Conservation (phyloP, 2,329 filamentous ascomycete genomes). For the Aspergillus alliaceus region DNA sequence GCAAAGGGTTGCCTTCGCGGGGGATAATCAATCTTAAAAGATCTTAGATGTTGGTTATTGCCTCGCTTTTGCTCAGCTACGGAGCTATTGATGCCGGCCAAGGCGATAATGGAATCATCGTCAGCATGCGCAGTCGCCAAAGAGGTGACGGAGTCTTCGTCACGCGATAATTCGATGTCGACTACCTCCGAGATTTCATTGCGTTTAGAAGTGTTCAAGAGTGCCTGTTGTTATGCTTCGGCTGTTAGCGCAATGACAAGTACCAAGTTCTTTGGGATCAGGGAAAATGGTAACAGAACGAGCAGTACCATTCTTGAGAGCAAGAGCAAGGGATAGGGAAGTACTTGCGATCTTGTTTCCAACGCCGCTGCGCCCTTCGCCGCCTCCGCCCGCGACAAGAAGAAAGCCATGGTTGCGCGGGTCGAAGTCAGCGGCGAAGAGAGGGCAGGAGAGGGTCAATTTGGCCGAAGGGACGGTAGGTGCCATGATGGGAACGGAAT, state of each 20-base stretch:
- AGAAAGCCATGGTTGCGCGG: constrained; percentile 73
- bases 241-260: neutral
- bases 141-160: constrained; percentile 88
- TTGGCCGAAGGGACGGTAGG: constrained; percentile 53
- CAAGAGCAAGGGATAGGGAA: neutral
- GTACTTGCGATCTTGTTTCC: constrained; percentile 77
- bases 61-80: constrained; percentile 69
- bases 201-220: constrained; percentile 69
- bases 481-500: constrained; percentile 32
- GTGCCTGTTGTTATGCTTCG: constrained; percentile 50
- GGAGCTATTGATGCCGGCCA: constrained; percentile 84
- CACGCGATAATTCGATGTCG: constrained; percentile 74
- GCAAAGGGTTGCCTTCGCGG: constrained; percentile 39
- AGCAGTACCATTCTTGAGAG: too few relatives aligned
- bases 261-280: neutral
- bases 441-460: constrained; percentile 73
- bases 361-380: constrained; percentile 76
- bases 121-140: constrained; percentile 68
- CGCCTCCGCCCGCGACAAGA: constrained; percentile 84
- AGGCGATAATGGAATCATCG: constrained; percentile 54
- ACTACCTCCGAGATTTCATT: constrained; percentile 64
- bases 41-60: constrained; percentile 80
- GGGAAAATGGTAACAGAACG: neutral
- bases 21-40: constrained; percentile 65
- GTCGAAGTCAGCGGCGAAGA: constrained; percentile 87